These are phyloP conservation scores for Xylaria longipes DNA, from an alignment of 495 filamentous ascomycete genomes.

Conservation along the genomic window DNA sequence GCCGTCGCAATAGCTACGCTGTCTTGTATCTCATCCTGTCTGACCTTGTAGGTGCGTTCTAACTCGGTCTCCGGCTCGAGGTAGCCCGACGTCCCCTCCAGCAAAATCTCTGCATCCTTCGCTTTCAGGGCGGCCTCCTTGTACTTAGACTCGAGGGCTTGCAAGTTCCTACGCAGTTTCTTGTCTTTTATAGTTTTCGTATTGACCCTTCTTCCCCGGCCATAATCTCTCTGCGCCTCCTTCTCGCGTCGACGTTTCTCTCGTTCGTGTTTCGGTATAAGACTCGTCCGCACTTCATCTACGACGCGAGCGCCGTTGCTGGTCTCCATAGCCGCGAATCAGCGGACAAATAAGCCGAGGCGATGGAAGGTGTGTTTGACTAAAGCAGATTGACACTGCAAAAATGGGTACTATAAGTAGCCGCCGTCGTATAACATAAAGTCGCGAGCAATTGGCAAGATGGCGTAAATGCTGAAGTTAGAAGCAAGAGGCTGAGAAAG, in stretches of 20 bases:
- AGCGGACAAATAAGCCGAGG: conserved; percentile 5
- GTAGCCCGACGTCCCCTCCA: conserved; percentile 86
- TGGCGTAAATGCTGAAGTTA: conserved; percentile 18
- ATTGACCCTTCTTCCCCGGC: conserved; percentile 75
- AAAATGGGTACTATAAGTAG: background rate
- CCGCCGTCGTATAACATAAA: conserved; percentile 4
- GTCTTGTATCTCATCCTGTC: conserved; percentile 81
- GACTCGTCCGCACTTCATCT: conserved; percentile 51
- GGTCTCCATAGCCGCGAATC: conserved; percentile 29
- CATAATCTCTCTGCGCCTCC: conserved; percentile 80
- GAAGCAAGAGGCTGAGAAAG: conserved; percentile 7
- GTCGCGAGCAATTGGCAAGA: background rate
- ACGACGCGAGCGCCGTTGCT: conserved; percentile 56
- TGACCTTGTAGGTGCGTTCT: conserved; percentile 89
- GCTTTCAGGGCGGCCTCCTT: conserved; percentile 79
- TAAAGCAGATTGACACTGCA: background rate
- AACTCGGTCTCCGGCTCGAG: conserved; percentile 87
- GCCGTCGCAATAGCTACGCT: conserved; percentile 81
- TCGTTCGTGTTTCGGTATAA: conserved; percentile 49
- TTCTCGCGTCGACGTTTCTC: conserved; percentile 52
- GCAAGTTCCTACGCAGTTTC: conserved; percentile 84
- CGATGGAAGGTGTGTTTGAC: background rate
- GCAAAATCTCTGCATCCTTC: conserved; percentile 92
- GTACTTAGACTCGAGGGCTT: conserved; percentile 78
- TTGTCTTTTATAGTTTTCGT: conserved; percentile 72